Base-by-base conservation (phyloP, 2,329 filamentous ascomycete species). In the Cladophialophora carrionii region DNA sequence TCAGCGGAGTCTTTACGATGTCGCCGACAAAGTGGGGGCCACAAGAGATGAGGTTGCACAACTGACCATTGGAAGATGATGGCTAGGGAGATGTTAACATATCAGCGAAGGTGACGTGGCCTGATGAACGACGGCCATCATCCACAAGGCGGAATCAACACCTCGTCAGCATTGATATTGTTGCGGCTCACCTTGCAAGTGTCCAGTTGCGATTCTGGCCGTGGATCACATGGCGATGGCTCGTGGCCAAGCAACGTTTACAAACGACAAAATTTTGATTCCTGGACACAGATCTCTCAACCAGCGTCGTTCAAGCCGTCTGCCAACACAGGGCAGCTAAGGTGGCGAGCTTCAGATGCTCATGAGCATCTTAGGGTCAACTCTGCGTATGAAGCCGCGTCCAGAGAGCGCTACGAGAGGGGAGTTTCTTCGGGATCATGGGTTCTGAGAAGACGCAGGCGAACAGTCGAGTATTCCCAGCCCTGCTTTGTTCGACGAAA, bases 1-100 rank as follows among this genome's bases (percentile, higher is more conserved):
- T 66, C 87, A 90, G 76, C 81, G 84, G 70, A 84, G 86, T 63
- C 87, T 90, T 62, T 75, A 88, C 62, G 83, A 85, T 60, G 87
- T 88, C 62, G 87, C 87, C 4, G 81, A 82, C 26, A 82, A 85
- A 62, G 82, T 90, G 57, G 87, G 86, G 2, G 78, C 78, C 54
- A 82, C 82, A 4, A 84, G 86, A 66, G 87, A 89, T 73, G 83
- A 83, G 41, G 81, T 88, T 63, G 86, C 87, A 61, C 82, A 82
- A 68, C 74, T 88, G 59, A 83, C 77, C 46, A 70, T 80, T 46
- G 85, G 61, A 49, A 61, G 61, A 53, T 63, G 59, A 68, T 31
- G 32, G 49, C 43, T 3, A 4, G 37, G 4, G n/a, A n/a, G 1
- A 8, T n/a, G 17, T 20, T 43, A 17, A 43, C 14, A 43, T 43